Conservation (phyloP, 139 green algal species). For the Chlamydomonas incerta region DNA sequence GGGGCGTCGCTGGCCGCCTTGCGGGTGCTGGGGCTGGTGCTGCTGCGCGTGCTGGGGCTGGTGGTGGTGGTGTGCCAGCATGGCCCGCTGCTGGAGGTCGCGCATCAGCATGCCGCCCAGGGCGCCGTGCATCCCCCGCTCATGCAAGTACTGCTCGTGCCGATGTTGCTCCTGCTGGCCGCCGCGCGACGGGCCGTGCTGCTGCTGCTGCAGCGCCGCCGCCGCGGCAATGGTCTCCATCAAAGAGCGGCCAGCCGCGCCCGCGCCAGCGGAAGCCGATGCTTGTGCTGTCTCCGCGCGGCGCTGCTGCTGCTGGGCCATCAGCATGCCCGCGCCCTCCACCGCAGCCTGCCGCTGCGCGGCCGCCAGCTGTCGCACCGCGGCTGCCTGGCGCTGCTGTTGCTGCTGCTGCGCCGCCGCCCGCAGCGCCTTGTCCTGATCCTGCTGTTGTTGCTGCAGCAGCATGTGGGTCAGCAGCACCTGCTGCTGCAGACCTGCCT, state of each 20-base stretch:
- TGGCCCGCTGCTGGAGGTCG: conserved; percentile 25
- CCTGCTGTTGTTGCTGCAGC: not conserved
- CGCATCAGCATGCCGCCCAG: conserved; percentile 14
- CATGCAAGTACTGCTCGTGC: not conserved
- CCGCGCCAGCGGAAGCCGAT: not conserved
- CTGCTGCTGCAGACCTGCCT: not conserved
- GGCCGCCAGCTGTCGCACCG: too few species aligned
- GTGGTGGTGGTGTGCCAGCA: not conserved
- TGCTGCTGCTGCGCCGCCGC: not conserved
- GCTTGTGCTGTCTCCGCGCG: not conserved
- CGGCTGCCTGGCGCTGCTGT: not conserved
- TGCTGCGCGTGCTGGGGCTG: not conserved
- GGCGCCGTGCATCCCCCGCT: not conserved
- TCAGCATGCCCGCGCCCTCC: not conserved
- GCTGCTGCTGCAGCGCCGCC: not conserved
- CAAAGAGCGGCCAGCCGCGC: not conserved
- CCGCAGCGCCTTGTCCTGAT: not conserved
- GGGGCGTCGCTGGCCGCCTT: too few species aligned
- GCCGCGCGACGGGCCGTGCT: not conserved
- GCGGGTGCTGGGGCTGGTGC: not conserved
- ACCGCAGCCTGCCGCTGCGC: not conserved
- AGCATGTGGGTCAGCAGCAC: not conserved
- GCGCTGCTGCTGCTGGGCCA: not conserved
- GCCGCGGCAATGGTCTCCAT: conserved; percentile 9
- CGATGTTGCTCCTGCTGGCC: not conserved